phyloP scores from a whole-genome alignment of 306 rosid species.

The Gynostemma pentaphyllum region DNA sequence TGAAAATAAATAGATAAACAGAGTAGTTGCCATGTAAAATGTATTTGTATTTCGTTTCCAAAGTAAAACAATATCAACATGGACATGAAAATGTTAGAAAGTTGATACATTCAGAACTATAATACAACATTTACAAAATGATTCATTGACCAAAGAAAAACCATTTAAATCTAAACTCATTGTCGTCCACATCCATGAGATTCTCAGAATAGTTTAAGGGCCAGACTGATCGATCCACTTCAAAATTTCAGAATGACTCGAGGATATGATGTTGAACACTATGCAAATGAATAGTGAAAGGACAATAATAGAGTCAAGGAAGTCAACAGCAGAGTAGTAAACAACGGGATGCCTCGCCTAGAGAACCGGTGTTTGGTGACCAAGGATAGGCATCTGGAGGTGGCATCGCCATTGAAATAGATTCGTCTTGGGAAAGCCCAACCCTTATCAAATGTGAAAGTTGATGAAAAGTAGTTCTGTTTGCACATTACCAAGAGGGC shows the following conservation, averaged over 20 bases:
- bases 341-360: conserved; percentile 20
- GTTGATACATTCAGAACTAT: background rate
- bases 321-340: background rate
- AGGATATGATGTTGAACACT: background rate
- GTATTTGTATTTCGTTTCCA: background rate
- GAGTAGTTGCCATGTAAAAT: background rate
- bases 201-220: background rate
- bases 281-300: background rate
- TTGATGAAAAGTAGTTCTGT: conserved; percentile 69
- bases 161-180: background rate
- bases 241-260: conserved; percentile 10
- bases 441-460: conserved; percentile 71
- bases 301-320: conserved; percentile 1
- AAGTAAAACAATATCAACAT: background rate
- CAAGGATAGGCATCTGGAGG: conserved; percentile 78
- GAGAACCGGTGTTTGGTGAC: conserved; percentile 55
- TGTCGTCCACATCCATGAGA: background rate
- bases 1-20: background rate
- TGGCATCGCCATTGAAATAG: conserved; percentile 96
- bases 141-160: background rate
- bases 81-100: background rate
- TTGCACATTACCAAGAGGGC: conserved; percentile 67
- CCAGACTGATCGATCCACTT: conserved; percentile 1
- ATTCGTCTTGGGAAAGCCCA: conserved; percentile 89
- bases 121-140: conserved; percentile 9